Evolutionary conservation across 495 filamentous ascomycete genomes (phyloP).

Genomic region (Xylaria curta): DNA sequence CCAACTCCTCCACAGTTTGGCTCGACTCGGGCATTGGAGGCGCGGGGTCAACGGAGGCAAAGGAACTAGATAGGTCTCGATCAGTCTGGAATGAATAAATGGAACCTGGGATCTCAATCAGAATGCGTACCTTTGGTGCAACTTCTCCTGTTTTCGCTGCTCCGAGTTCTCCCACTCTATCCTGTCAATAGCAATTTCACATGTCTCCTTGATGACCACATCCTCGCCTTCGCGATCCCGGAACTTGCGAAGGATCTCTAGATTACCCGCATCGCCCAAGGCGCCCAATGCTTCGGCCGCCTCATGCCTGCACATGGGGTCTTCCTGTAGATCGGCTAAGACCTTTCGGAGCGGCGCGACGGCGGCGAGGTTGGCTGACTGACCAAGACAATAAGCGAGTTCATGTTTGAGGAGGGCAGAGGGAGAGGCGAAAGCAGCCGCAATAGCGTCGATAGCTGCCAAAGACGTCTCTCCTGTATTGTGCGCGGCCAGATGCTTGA

Average conservation of each 20-base stretch:
- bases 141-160: conserved; percentile 70
- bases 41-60: conserved; percentile 93
- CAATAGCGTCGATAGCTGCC: conserved; percentile 89
- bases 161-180: conserved; percentile 91
- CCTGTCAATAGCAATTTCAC: conserved; percentile 91
- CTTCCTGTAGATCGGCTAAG: conserved; percentile 79
- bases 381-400: conserved; percentile 95
- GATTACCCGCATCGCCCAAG: conserved; percentile 72
- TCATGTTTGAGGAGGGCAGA: conserved; percentile 94
- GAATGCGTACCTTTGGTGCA: conserved; percentile 72
- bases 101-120: conserved; percentile 22
- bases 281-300: conserved; percentile 95
- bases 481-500: conserved; percentile 87
- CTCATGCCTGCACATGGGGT: conserved; percentile 95
- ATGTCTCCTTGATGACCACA: conserved; percentile 89
- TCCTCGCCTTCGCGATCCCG: conserved; percentile 73
- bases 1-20: conserved; percentile 73
- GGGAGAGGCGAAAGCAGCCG: conserved; percentile 80
- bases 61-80: conserved; percentile 66
- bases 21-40: conserved; percentile 76
- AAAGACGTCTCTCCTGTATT: conserved; percentile 66
- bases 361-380: conserved; percentile 77
- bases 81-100: conserved; percentile 25
- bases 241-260: conserved; percentile 73
- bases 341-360: conserved; percentile 75